Conservation (phyloP, 192 early-diverging fungal species). For the Polychytrium aggregatum region DNA sequence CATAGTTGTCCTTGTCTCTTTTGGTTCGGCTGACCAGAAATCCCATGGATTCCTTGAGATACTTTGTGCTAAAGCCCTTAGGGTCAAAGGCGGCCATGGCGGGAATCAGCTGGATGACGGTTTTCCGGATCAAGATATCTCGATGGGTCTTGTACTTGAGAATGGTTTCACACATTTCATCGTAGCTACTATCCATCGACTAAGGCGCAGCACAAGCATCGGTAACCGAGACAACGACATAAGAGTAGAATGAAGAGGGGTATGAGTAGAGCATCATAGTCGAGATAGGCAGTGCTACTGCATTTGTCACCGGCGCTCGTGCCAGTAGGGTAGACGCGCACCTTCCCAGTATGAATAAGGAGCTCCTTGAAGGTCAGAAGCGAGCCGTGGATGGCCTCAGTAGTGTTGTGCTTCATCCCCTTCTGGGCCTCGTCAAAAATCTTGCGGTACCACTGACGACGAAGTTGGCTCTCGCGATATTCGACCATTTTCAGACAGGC, state of each 20-base stretch:
- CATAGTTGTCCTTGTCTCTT: slow-evolving; percentile 49
- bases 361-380: slow-evolving; percentile 63
- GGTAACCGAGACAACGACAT: slow-evolving; percentile 1
- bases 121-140: slow-evolving; percentile 55
- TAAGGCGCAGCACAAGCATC: slow-evolving; percentile 10
- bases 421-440: slow-evolving; percentile 63
- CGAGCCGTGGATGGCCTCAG: slow-evolving; percentile 61
- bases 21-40: slow-evolving; percentile 55
- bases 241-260: not conserved
- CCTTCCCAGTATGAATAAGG: slow-evolving; percentile 59
- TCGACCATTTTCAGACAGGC: slow-evolving; percentile 59
- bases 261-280: slow-evolving; percentile 1
- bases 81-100: slow-evolving; percentile 62
- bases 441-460: slow-evolving; percentile 45
- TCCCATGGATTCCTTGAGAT: slow-evolving; percentile 51
- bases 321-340: too few species aligned
- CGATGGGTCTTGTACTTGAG: slow-evolving; percentile 56
- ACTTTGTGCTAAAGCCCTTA: slow-evolving; percentile 35
- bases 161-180: slow-evolving; percentile 52
- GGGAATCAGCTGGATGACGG: slow-evolving; percentile 65
- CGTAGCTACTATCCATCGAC: slow-evolving; percentile 68
- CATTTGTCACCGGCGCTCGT: too few species aligned
- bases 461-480: slow-evolving; percentile 46
- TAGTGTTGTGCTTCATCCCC: slow-evolving; percentile 16
- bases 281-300: not conserved